Evolutionary conservation across 208 protist species (phyloP).

Genomic region (Crithidia bombi): DNA sequence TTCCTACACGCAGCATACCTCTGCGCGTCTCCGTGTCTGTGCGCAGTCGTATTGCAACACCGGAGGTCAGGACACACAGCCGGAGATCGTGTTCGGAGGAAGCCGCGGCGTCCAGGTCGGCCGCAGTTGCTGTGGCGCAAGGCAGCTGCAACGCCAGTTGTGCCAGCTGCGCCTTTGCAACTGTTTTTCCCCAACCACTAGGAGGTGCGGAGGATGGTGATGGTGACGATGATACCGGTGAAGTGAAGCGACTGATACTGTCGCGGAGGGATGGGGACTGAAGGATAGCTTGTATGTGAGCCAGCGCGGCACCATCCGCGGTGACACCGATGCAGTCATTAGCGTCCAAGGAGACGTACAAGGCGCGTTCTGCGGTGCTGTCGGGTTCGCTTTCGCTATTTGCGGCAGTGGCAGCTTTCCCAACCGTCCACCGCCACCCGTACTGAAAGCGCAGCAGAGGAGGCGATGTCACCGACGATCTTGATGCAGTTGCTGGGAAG

Average conservation of each 20-base stretch:
- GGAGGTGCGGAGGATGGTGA: background rate
- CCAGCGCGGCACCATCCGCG: background rate
- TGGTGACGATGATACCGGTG: background rate
- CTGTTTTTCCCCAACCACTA: background rate
- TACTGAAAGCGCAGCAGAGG: slow-evolving; percentile 10
- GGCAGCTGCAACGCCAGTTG: slow-evolving; percentile 17
- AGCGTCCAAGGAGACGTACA: slow-evolving; percentile 6
- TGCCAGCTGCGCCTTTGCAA: slow-evolving; percentile 1
- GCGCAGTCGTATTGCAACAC: background rate
- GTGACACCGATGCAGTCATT: background rate
- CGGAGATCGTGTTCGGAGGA: background rate
- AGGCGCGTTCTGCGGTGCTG: background rate
- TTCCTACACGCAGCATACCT: slow-evolving; percentile 15
- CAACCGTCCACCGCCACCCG: slow-evolving; percentile 13
- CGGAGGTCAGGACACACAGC: slow-evolving; percentile 3
- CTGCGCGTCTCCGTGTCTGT: background rate
- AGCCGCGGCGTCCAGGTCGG: no score
- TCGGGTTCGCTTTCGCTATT: background rate
- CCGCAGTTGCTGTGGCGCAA: background rate
- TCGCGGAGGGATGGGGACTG: background rate
- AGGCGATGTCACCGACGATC: background rate
- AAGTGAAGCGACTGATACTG: slow-evolving; percentile 18
- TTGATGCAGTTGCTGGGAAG: background rate
- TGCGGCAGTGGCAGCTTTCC: background rate
- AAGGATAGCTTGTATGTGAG: background rate